Conservation (phyloP, 2,329 filamentous ascomycete genomes). For the Elsinoe fawcettii region DNA sequence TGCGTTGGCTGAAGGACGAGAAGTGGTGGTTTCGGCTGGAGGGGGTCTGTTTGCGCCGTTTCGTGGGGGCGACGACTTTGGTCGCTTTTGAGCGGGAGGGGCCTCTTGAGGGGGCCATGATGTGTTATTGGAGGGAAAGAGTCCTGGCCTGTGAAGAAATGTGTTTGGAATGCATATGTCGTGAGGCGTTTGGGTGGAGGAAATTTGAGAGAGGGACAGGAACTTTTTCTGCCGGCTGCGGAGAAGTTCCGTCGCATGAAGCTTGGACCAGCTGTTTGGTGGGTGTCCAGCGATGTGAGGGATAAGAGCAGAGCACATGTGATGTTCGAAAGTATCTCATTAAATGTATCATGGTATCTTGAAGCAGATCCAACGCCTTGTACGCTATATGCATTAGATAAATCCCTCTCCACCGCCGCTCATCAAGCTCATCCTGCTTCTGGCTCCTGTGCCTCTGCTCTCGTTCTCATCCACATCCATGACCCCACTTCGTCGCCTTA, state of each 20-base stretch:
- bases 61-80: slow-evolving; percentile 46
- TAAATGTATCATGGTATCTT: background rate
- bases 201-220: slow-evolving; percentile 7
- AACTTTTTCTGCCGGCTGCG: slow-evolving; percentile 6
- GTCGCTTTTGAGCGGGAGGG: slow-evolving; percentile 21
- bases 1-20: slow-evolving; percentile 83
- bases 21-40: slow-evolving; percentile 81
- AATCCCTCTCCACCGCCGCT: slow-evolving; percentile 20
- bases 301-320: too few species aligned
- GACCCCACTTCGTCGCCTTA: slow-evolving; percentile 42
- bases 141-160: too few species aligned
- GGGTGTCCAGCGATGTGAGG: too few species aligned
- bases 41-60: slow-evolving; percentile 57
- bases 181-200: background rate
- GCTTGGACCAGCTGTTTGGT: slow-evolving; percentile 22
- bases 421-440: slow-evolving; percentile 25
- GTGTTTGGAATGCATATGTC: background rate
- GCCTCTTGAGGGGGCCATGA: slow-evolving; percentile 4
- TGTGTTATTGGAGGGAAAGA: background rate
- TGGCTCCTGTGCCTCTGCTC: slow-evolving; percentile 21
- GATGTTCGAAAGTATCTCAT: background rate
- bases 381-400: slow-evolving; percentile 9
- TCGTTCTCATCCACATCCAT: slow-evolving; percentile 40
- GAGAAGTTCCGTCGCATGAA: slow-evolving; percentile 14
- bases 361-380: background rate